Base-by-base conservation (phyloP, 495 filamentous ascomycete genomes). In the Aspergillus egyptiacus region DNA sequence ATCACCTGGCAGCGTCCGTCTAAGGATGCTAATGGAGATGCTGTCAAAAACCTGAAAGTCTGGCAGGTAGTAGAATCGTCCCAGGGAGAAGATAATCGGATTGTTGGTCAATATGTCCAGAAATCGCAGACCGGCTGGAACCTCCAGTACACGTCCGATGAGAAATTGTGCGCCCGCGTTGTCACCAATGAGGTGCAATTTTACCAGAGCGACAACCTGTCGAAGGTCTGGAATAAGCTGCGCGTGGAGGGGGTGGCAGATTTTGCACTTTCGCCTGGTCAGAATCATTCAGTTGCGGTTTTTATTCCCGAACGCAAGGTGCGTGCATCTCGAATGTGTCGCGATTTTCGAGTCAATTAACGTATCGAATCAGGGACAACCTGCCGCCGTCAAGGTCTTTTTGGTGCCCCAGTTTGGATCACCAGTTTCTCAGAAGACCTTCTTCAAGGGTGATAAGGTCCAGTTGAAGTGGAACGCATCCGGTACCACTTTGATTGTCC, bases 371-470 rank as follows among this genome's bases (percentile, higher is more conserved):
- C n/a, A 91, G 88, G 90, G 91, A 34, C 83, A 87, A 75, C 93
- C 93, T 17, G 89, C 93, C 24, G 76, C 87, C 2, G 89, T 97
- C 61, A 96, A 95, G 70, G 86, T 96, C 32, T 97, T 85, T 70
- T 85, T 91, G 59, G 84, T 97, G 41, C 93, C 93, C 14, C 77
- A 87, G 53, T 96, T 96, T 66, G 74, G 67, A 52, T 68, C 68
- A 30, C 78, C 89, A 2, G 82, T 95, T 17, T 96, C 94, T 9
- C 89, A 96, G 67, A 97, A 96, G 84, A 96, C 82, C 18, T 98
- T 98, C 69, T 98, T 87, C 79, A 98, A 98, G 74, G 93, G 89
- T 48, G 93, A 98, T 70, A 96, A 96, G 72, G 90, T 97, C 28
- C 87, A 95, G 69, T 72, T 98, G 55, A 96, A 96, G 73, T 98